Percentiles rank a stretch among this genome's conserved stretches.
Conservation (phyloP, 2,329 filamentous ascomycete genomes). For the Penicillium aurantiogriseum region DNA sequence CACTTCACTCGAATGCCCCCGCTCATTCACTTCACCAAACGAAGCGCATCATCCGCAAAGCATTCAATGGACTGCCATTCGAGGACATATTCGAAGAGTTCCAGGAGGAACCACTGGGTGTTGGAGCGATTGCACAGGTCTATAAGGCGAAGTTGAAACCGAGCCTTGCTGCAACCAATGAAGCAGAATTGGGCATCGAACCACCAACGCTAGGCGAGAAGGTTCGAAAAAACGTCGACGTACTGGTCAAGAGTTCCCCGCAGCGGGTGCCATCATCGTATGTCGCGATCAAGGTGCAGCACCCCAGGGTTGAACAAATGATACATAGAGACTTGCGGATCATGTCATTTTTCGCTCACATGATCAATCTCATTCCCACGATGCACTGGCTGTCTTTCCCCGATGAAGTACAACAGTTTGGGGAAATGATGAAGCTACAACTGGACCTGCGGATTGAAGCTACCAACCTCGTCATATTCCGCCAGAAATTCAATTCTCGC, state of each 20-base stretch:
- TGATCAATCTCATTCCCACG: constrained; percentile 83
- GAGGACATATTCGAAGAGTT: constrained; percentile 97
- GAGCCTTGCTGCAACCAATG: constrained; percentile 65
- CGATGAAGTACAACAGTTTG: constrained; percentile 90
- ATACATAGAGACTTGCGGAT: constrained; percentile 90
- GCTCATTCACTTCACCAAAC: constrained; percentile 83
- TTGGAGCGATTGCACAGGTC: constrained; percentile 95
- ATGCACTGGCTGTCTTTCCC: constrained; percentile 97
- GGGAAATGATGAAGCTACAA: constrained; percentile 98
- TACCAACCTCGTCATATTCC: constrained; percentile 81
- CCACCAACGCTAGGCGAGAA: constrained; percentile 63
- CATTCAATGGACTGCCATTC: constrained; percentile 77
- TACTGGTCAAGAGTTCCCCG: constrained; percentile 80
- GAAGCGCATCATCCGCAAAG: constrained; percentile 72
- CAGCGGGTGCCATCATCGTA: constrained; percentile 84
- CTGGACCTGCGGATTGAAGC: constrained; percentile 92
- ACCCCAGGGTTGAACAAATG: constrained; percentile 83
- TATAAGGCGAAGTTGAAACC: constrained; percentile 92
- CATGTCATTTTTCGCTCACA: constrained; percentile 84
- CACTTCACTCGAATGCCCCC: constrained; percentile 89
- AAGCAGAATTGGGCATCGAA: constrained; percentile 53
- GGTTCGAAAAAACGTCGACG: constrained; percentile 78
- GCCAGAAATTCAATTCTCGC: constrained; percentile 83
- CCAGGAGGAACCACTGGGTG: constrained; percentile 80
- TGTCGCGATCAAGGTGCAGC: constrained; percentile 93